These are phyloP conservation scores for Skeletonema menzelii DNA, from an alignment of 108 stramenopile genomes.

Conservation along the genomic window DNA sequence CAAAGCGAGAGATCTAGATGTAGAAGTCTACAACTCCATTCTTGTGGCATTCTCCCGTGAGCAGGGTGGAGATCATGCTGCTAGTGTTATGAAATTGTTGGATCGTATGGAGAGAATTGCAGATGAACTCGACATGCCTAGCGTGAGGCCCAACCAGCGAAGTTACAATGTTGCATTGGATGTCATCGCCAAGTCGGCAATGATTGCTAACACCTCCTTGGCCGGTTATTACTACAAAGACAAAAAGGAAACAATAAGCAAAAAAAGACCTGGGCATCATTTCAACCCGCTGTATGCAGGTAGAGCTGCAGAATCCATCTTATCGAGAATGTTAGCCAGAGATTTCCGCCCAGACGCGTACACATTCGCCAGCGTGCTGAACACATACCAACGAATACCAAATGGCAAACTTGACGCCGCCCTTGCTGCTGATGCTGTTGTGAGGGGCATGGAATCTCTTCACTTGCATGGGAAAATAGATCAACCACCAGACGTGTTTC, in stretches of 20 bases:
- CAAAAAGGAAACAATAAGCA: neutral
- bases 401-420: constrained; percentile 50
- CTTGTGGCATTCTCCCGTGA: constrained; percentile 29
- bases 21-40: constrained; percentile 48
- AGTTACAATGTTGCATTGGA: constrained; percentile 46
- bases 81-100: constrained; percentile 48
- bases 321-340: constrained; percentile 29
- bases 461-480: constrained; percentile 54
- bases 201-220: constrained; percentile 24
- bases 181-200: constrained; percentile 43
- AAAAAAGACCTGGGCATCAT: neutral
- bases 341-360: constrained; percentile 55
- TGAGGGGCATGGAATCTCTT: constrained; percentile 63
- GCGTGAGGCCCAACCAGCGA: constrained; percentile 48
- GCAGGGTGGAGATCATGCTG: constrained; percentile 31
- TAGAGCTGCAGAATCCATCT: constrained; percentile 44
- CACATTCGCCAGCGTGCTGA: constrained; percentile 58
- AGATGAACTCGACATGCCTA: constrained; percentile 47
- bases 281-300: constrained; percentile 41
- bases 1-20: constrained; percentile 44
- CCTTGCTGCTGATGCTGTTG: constrained; percentile 59
- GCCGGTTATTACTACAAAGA: constrained; percentile 30
- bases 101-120: constrained; percentile 64
- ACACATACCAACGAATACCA: constrained; percentile 54
- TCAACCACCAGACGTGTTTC: constrained; percentile 51